These are phyloP conservation scores for Vicia faba DNA, from an alignment of 306 rosid genomes.

Conservation along the genomic window DNA sequence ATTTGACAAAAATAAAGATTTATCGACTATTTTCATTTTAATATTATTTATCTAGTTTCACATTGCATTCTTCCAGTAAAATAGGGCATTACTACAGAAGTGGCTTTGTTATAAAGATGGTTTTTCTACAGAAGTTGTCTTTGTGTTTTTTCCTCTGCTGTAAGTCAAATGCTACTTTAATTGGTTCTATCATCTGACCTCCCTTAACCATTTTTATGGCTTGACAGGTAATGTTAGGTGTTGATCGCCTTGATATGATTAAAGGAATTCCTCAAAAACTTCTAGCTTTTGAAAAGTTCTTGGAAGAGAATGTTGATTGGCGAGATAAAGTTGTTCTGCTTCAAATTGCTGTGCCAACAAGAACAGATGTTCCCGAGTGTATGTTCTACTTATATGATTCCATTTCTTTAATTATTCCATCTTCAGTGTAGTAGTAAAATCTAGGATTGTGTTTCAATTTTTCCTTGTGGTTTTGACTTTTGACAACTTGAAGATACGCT, in stretches of 20 bases:
- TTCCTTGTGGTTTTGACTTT: slow-evolving; percentile 10
- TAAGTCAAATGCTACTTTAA: slow-evolving; percentile 20
- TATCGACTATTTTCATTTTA: no score
- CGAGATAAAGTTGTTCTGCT: slow-evolving; percentile 92
- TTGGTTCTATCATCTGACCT: slow-evolving; percentile 9
- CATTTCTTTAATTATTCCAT: slow-evolving; percentile 20
- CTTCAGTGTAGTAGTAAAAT: slow-evolving; percentile 26
- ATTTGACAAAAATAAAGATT: no score
- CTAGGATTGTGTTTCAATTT: slow-evolving; percentile 20
- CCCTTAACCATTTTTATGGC: slow-evolving; percentile 28
- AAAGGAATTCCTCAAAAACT: slow-evolving; percentile 96
- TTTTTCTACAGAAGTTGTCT: slow-evolving; percentile 5
- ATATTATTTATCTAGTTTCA: no score
- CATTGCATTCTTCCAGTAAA: not conserved
- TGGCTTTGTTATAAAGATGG: slow-evolving; percentile 10
- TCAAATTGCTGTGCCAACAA: slow-evolving; percentile 97
- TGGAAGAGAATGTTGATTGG: slow-evolving; percentile 86
- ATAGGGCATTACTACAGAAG: not conserved
- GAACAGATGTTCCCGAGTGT: slow-evolving; percentile 95
- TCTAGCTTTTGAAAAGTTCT: slow-evolving; percentile 94
- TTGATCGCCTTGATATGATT: slow-evolving; percentile 98
- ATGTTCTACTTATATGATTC: slow-evolving; percentile 46
- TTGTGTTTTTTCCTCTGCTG: not conserved
- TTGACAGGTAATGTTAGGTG: slow-evolving; percentile 87
- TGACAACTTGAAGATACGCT: not conserved